These are phyloP conservation scores for Ceraceosorus guamensis DNA, from an alignment of 1,284 basidiomycete genomes.

Conservation along the genomic window DNA sequence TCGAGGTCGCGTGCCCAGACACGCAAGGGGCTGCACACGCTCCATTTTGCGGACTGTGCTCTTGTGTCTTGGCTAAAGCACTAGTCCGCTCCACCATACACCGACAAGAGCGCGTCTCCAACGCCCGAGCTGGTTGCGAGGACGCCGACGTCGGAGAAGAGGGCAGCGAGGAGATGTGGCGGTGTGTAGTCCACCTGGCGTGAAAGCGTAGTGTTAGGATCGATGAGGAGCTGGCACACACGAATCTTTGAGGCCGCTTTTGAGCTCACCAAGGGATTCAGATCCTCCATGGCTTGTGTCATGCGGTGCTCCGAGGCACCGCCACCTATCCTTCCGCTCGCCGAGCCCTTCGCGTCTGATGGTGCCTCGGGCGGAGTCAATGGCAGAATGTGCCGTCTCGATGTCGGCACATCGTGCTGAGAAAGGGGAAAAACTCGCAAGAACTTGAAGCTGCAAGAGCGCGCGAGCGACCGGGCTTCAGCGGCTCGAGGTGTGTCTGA, in stretches of 20 bases:
- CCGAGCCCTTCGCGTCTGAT: not conserved
- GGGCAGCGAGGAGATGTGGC: slow-evolving; percentile 76
- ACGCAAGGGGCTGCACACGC: too few relatives aligned
- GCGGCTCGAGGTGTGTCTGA: not conserved
- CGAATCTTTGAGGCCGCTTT: not conserved
- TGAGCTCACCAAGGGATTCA: slow-evolving; percentile 32
- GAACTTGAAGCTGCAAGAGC: slow-evolving; percentile 72
- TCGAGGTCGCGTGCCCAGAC: too few relatives aligned
- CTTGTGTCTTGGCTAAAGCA: too few relatives aligned
- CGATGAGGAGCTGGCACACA: not conserved
- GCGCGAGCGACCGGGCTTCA: slow-evolving; percentile 2
- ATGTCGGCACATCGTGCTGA: slow-evolving; percentile 79
- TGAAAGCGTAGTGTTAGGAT: not conserved
- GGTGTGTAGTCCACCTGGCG: slow-evolving; percentile 41
- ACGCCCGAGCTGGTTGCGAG: slow-evolving; percentile 85
- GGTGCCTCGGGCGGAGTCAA: slow-evolving; percentile 4
- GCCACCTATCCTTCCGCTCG: not conserved
- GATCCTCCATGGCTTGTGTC: slow-evolving; percentile 29
- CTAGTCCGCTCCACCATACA: slow-evolving; percentile 66
- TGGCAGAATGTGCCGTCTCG: not conserved
- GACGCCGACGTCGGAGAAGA: slow-evolving; percentile 85
- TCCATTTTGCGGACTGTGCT: too few relatives aligned
- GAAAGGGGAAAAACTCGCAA: slow-evolving; percentile 91
- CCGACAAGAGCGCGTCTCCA: slow-evolving; percentile 79
- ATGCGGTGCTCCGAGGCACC: slow-evolving; percentile 15